Percentiles rank a stretch among this genome's conserved stretches.
These are phyloP conservation scores for Ceratocystis alfenasii DNA, from an alignment of 2,329 filamentous ascomycete genomes.

Conservation along the genomic window DNA sequence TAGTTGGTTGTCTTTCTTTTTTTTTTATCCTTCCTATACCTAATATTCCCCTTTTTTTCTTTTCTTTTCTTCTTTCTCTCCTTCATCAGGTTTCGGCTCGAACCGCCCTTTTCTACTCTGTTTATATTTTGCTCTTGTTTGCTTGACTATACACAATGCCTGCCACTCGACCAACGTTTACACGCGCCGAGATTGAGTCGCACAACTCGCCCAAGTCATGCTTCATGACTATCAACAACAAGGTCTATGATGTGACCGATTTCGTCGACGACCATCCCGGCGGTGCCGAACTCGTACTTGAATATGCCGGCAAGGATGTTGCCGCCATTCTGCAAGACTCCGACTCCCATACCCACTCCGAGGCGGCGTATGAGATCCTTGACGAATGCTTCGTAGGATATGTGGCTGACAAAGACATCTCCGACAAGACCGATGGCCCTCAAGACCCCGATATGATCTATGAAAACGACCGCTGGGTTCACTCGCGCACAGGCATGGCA, in stretches of 20 bases:
- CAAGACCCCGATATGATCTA: conserved; percentile 27
- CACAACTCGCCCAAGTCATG: conserved; percentile 75
- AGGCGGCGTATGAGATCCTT: conserved; percentile 59
- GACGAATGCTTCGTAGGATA: conserved; percentile 23
- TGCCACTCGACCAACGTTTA: conserved; percentile 65
- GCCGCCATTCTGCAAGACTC: conserved; percentile 44
- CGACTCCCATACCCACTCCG: conserved; percentile 61
- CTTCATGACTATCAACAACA: conserved; percentile 80
- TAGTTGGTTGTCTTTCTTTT: conserved; percentile 15
- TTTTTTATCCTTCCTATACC: conserved; percentile 12
- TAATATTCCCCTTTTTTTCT: conserved; percentile 6
- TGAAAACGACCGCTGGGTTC: conserved; percentile 29
- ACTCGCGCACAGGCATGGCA: conserved; percentile 74
- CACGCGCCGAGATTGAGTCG: conserved; percentile 63
- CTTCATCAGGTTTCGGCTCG: conserved; percentile 1
- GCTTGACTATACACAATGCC: conserved; percentile 43
- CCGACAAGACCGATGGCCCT: conserved; percentile 23
- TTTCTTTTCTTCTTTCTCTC: conserved; percentile 10
- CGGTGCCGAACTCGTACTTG: conserved; percentile 73
- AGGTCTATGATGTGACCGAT: conserved; percentile 89
- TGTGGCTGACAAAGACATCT: conserved; percentile 25
- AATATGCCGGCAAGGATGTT: conserved; percentile 59
- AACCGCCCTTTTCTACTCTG: background rate
- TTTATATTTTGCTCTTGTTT: conserved; percentile 1
- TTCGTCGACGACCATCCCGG: conserved; percentile 88